A percentile compares a stretch with the other conserved stretches of the same genome.
These are phyloP conservation scores for Fonsecaea multimorphosa DNA, from an alignment of 2,329 filamentous ascomycete genomes.

Conservation along the genomic window DNA sequence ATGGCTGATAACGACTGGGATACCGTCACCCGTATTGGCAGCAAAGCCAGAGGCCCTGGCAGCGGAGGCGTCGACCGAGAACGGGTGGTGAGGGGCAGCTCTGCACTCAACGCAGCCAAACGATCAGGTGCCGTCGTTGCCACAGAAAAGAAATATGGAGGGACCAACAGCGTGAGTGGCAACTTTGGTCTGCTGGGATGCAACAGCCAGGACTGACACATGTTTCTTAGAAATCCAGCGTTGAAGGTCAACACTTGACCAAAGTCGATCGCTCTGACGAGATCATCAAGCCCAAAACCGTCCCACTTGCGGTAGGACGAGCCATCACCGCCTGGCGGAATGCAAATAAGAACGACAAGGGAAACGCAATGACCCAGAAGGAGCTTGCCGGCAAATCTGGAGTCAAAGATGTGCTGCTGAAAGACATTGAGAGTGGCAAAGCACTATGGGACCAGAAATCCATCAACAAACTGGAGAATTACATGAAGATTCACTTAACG, in stretches of 20 bases:
- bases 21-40: slow-evolving; percentile 88
- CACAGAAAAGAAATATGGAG: slow-evolving; percentile 90
- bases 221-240: slow-evolving; percentile 50
- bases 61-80: slow-evolving; percentile 67
- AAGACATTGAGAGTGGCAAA: slow-evolving; percentile 82
- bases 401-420: slow-evolving; percentile 78
- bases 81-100: slow-evolving; percentile 85
- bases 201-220: not conserved
- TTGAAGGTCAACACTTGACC: slow-evolving; percentile 92
- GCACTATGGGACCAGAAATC: slow-evolving; percentile 84
- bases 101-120: slow-evolving; percentile 85
- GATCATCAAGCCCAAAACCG: slow-evolving; percentile 94
- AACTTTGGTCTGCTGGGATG: no score
- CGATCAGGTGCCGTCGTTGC: slow-evolving; percentile 75
- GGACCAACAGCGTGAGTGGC: slow-evolving; percentile 76
- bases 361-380: slow-evolving; percentile 79
- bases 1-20: slow-evolving; percentile 71
- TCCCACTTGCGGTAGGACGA: slow-evolving; percentile 79
- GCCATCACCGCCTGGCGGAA: slow-evolving; percentile 81
- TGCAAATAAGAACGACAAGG: slow-evolving; percentile 64
- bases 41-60: slow-evolving; percentile 75
- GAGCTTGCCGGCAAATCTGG: slow-evolving; percentile 85
- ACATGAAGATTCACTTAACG: slow-evolving; percentile 86
- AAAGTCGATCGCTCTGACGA: slow-evolving; percentile 98
- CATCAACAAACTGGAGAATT: slow-evolving; percentile 76